These are phyloP conservation scores for Rhodotorula sp. DNA, from an alignment of 1,284 basidiomycete species.

Conservation along the genomic window DNA sequence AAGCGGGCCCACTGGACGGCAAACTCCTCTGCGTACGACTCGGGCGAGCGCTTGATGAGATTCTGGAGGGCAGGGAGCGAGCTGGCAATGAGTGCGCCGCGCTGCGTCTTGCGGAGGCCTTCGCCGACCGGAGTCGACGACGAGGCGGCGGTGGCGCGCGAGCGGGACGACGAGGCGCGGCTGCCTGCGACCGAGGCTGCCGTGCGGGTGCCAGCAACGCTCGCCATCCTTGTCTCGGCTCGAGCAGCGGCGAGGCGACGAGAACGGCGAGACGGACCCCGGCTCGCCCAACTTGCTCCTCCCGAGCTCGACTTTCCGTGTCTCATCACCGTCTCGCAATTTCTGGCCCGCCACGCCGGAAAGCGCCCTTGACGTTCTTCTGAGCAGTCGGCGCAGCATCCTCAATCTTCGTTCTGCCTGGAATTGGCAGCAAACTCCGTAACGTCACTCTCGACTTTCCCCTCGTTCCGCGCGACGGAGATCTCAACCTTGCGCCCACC, in stretches of 20 bases:
- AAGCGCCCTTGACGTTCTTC: no score
- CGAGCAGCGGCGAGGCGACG: neutral
- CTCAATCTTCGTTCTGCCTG: no score
- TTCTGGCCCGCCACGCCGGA: no score
- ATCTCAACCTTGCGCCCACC: no score
- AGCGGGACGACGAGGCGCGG: slow-evolving; percentile 6
- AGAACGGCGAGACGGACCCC: no score
- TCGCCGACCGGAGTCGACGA: slow-evolving; percentile 7
- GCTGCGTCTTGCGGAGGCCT: slow-evolving; percentile 32
- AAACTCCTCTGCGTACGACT: slow-evolving; percentile 92
- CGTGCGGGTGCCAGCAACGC: neutral
- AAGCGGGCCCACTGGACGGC: slow-evolving; percentile 99
- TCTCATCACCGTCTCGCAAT: no score
- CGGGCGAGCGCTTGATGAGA: slow-evolving; percentile 87
- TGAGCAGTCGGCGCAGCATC: no score
- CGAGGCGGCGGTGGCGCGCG: neutral
- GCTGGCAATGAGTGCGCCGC: slow-evolving; percentile 54
- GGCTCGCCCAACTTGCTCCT: no score
- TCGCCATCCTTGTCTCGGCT: neutral
- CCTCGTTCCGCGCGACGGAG: no score
- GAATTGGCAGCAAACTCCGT: no score
- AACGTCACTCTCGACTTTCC: no score
- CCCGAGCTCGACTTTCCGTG: no score
- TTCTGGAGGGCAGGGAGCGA: slow-evolving; percentile 79
- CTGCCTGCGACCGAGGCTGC: slow-evolving; percentile 9